A percentile compares a stretch with the other conserved stretches of the same genome.
Evolutionary conservation across 805 yeast species (phyloP).

Genomic region (Saccharomyces kudriavzevii): DNA sequence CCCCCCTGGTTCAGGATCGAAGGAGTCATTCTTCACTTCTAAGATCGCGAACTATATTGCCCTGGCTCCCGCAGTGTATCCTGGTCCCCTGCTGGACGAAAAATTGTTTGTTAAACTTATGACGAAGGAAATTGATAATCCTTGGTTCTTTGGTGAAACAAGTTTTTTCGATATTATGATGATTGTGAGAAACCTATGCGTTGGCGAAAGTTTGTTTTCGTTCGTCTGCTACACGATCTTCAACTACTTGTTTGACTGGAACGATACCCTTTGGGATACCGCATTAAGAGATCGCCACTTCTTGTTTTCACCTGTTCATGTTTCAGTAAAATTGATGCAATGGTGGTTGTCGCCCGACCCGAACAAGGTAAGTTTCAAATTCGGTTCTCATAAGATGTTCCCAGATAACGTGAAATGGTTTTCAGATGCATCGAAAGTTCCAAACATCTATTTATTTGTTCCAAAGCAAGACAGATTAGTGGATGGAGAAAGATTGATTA

Average conservation of each 20-base stretch:
- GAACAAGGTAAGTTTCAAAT: constrained; percentile 36
- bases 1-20: not conserved
- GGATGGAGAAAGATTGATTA: constrained; percentile 59
- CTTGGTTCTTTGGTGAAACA: constrained; percentile 60
- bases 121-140: constrained; percentile 39
- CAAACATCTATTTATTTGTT: constrained; percentile 58
- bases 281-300: constrained; percentile 65
- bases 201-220: constrained; percentile 46
- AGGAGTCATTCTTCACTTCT: constrained; percentile 35
- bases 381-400: constrained; percentile 35
- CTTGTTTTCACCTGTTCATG: constrained; percentile 76
- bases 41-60: constrained; percentile 64
- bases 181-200: constrained; percentile 43
- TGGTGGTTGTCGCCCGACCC: constrained; percentile 71
- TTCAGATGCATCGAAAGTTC: constrained; percentile 30
- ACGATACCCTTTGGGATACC: constrained; percentile 66
- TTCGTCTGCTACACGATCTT: constrained; percentile 70
- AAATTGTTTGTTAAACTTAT: constrained; percentile 53
- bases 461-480: constrained; percentile 74
- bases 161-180: constrained; percentile 74
- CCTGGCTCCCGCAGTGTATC: constrained; percentile 85
- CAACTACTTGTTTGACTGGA: constrained; percentile 82
- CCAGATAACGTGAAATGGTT: constrained; percentile 51
- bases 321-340: constrained; percentile 73
- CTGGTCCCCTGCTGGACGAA: constrained; percentile 64